A percentile compares a stretch with the other conserved stretches of the same genome.
phyloP scores from a whole-genome alignment of 2,329 filamentous ascomycete genomes.

The Cladophialophora immunda region DNA sequence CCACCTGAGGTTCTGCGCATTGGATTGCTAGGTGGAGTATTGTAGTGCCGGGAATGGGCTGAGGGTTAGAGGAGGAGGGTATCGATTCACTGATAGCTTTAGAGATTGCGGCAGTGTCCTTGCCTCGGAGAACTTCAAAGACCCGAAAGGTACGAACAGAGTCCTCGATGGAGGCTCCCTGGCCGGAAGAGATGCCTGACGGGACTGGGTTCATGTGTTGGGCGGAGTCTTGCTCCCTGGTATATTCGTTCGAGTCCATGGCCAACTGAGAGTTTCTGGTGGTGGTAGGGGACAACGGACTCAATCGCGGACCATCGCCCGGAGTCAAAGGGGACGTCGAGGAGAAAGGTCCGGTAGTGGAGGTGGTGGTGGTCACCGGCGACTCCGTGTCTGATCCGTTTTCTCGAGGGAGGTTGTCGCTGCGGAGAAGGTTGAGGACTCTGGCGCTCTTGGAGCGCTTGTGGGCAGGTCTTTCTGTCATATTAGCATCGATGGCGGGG shows the following conservation, averaged over 20 bases:
- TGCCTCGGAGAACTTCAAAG: conserved; percentile 89
- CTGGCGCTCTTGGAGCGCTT: conserved; percentile 65
- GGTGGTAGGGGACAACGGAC: conserved; percentile 38
- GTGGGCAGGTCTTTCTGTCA: conserved; percentile 49
- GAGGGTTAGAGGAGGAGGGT: conserved; percentile 57
- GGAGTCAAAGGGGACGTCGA: conserved; percentile 28
- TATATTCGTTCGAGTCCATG: conserved; percentile 43
- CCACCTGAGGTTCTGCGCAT: conserved; percentile 89
- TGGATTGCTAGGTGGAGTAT: conserved; percentile 94
- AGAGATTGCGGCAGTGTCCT: conserved; percentile 89
- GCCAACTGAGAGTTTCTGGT: conserved; percentile 42
- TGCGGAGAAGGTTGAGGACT: conserved; percentile 63
- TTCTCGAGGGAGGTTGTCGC: conserved; percentile 59
- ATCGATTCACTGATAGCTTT: conserved; percentile 73
- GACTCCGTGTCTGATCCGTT: conserved; percentile 46
- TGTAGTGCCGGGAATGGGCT: conserved; percentile 72
- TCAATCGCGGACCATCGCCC: conserved; percentile 28
- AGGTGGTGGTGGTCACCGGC: conserved; percentile 32
- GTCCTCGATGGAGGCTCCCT: conserved; percentile 76
- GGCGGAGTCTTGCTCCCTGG: conserved; percentile 45
- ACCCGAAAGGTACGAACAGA: conserved; percentile 93
- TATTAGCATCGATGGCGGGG: conserved; percentile 40
- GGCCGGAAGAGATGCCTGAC: conserved; percentile 46
- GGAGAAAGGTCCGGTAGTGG: conserved; percentile 30
- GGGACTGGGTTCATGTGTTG: conserved; percentile 42